phyloP scores from a whole-genome alignment of 2,329 filamentous ascomycete species.

The Metarhizium rileyi region DNA sequence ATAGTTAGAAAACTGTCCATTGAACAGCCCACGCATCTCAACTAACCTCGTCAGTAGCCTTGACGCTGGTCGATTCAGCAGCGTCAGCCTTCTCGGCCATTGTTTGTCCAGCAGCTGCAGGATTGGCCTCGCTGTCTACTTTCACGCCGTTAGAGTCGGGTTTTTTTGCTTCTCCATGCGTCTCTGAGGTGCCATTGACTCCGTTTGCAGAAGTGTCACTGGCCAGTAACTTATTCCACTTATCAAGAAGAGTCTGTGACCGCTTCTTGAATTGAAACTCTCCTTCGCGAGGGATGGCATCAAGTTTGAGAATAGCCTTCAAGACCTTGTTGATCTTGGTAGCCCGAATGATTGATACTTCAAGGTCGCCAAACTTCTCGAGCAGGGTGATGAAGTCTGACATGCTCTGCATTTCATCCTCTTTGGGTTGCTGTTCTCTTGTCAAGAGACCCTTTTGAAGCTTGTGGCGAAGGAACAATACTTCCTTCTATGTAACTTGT shows the following conservation, averaged over 20 bases:
- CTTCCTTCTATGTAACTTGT: slow-evolving; percentile 46
- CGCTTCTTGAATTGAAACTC: slow-evolving; percentile 84
- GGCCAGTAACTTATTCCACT: slow-evolving; percentile 80
- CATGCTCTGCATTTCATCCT: slow-evolving; percentile 73
- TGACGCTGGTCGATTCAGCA: slow-evolving; percentile 7
- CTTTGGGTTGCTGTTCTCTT: slow-evolving; percentile 74
- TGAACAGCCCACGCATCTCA: slow-evolving; percentile 3
- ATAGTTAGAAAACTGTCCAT: not conserved
- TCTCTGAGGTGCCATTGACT: slow-evolving; percentile 33
- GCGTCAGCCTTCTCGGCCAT: slow-evolving; percentile 16
- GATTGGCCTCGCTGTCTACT: slow-evolving; percentile 16
- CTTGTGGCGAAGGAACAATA: slow-evolving; percentile 90
- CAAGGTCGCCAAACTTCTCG: slow-evolving; percentile 69
- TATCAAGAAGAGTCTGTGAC: slow-evolving; percentile 67
- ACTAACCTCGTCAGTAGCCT: slow-evolving; percentile 24
- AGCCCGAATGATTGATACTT: slow-evolving; percentile 75
- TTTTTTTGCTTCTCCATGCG: slow-evolving; percentile 9
- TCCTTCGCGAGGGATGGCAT: slow-evolving; percentile 76
- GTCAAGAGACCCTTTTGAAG: slow-evolving; percentile 90
- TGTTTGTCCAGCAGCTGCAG: slow-evolving; percentile 5
- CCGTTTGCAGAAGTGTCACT: slow-evolving; percentile 41
- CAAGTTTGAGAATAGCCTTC: slow-evolving; percentile 84
- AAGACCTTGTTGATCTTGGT: slow-evolving; percentile 99
- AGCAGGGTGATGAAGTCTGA: slow-evolving; percentile 70
- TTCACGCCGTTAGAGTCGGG: slow-evolving; percentile 30